These are phyloP conservation scores for Coffea humblotiana DNA, from an alignment of 305 asterid genomes.

Conservation along the genomic window DNA sequence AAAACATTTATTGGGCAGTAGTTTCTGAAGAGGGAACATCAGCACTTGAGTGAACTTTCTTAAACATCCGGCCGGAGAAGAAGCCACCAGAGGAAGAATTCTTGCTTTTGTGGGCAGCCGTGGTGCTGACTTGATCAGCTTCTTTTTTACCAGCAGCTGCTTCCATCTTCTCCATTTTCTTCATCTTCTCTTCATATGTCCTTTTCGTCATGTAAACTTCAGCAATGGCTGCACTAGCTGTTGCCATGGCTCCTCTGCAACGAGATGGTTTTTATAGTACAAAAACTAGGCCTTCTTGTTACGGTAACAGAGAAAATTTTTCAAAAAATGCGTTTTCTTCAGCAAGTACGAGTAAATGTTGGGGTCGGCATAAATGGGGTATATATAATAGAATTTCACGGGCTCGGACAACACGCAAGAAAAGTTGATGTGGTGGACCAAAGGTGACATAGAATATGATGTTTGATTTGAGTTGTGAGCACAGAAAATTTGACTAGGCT, in stretches of 20 bases:
- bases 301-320: too few relatives aligned
- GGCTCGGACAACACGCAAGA: neutral
- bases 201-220: constrained; percentile 30
- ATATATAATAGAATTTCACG: neutral
- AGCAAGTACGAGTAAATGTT: neutral
- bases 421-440: neutral
- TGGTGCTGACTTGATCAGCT: neutral
- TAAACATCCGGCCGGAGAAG: constrained; percentile 10
- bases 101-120: neutral
- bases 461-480: neutral
- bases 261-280: too few relatives aligned
- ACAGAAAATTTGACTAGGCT: neutral
- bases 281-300: neutral
- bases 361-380: neutral
- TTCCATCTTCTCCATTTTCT: constrained; percentile 11
- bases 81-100: neutral
- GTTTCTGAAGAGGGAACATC: neutral
- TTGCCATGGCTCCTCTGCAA: constrained; percentile 2
- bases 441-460: neutral
- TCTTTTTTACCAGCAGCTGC: neutral
- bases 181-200: constrained; percentile 22
- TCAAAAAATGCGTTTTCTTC: neutral
- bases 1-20: neutral
- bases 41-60: constrained; percentile 8
- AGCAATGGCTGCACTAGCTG: constrained; percentile 27